Evolutionary conservation across 805 yeast species (phyloP).

Genomic region (Metschnikowia corniflorae): DNA sequence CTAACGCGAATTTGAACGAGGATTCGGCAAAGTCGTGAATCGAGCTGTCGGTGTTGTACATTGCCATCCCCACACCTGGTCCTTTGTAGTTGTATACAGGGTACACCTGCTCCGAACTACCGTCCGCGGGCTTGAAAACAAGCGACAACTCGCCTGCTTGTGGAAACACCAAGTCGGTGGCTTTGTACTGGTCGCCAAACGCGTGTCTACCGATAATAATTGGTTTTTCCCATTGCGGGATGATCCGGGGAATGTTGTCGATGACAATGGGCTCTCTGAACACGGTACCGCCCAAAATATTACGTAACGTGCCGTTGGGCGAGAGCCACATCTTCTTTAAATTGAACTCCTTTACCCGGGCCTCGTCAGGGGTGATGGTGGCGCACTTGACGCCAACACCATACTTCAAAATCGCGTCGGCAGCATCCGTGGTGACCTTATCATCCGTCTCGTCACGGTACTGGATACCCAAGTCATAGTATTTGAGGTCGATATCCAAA

Average conservation of each 20-base stretch:
- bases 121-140: conserved; percentile 61
- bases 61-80: conserved; percentile 73
- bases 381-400: conserved; percentile 87
- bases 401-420: conserved; percentile 66
- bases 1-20: conserved; percentile 70
- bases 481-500: conserved; percentile 68
- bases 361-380: conserved; percentile 81
- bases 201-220: conserved; percentile 86
- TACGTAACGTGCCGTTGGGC: conserved; percentile 82
- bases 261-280: conserved; percentile 83
- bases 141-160: conserved; percentile 66
- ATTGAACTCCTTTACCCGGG: conserved; percentile 68
- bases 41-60: conserved; percentile 81
- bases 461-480: conserved; percentile 69
- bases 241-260: conserved; percentile 70
- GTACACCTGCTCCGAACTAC: conserved; percentile 44
- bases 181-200: conserved; percentile 80
- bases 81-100: conserved; percentile 62
- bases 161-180: conserved; percentile 67
- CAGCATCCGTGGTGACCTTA: conserved; percentile 73
- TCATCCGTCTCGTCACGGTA: conserved; percentile 70
- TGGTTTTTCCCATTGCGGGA: conserved; percentile 79
- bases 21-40: conserved; percentile 76
- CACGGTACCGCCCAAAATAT: conserved; percentile 77
- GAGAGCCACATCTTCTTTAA: conserved; percentile 82